phyloP scores from a whole-genome alignment of 2,329 filamentous ascomycete species.

The Colletotrichum sp. region DNA sequence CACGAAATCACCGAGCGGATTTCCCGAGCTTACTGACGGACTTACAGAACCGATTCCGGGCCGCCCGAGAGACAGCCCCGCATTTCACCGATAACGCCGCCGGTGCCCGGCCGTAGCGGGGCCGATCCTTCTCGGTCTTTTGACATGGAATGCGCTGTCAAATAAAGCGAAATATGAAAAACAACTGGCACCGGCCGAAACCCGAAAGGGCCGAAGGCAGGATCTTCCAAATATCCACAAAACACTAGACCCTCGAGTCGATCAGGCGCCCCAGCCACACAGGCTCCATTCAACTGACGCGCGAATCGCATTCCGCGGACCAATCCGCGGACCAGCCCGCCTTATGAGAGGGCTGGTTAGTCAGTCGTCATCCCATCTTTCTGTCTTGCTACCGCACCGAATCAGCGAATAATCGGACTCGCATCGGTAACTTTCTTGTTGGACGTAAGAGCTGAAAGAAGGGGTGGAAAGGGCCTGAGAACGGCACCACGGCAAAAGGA shows the following conservation, averaged over 20 bases:
- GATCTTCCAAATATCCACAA: neutral
- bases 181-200: neutral
- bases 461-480: neutral
- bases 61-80: neutral
- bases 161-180: neutral
- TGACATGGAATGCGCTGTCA: neutral
- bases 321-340: neutral
- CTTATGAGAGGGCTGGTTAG: neutral
- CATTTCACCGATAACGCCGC: neutral
- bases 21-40: neutral
- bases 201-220: neutral
- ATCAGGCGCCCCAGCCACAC: neutral
- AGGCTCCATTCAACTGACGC: neutral
- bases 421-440: neutral
- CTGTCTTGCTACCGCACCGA: neutral
- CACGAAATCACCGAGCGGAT: neutral
- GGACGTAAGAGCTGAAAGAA: neutral
- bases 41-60: neutral
- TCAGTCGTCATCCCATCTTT: neutral
- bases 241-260: neutral
- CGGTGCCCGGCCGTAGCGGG: neutral
- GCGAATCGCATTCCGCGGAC: conserved; percentile 9
- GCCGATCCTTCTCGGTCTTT: neutral
- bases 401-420: neutral
- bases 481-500: neutral